Conservation (phyloP, 2,329 filamentous ascomycete species). For the Penicillium capsulatum region DNA sequence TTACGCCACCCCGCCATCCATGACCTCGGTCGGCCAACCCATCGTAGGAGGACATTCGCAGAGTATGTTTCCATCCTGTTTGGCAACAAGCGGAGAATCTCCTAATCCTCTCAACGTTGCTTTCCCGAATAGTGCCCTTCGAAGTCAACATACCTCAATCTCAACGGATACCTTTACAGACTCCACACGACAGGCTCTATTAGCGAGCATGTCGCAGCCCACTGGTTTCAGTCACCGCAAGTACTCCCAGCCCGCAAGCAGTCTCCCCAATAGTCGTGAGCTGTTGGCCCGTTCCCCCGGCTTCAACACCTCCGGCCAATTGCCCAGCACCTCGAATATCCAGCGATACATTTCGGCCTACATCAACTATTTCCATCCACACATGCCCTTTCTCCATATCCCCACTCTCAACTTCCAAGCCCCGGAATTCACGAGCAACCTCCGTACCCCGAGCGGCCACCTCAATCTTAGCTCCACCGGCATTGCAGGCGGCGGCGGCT, state of each 20-base stretch:
- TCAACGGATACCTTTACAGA: slow-evolving; percentile 65
- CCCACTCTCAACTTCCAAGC: slow-evolving; percentile 88
- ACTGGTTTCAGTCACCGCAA: slow-evolving; percentile 55
- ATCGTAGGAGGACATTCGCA: slow-evolving; percentile 61
- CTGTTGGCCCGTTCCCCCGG: slow-evolving; percentile 32
- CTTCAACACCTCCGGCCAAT: slow-evolving; percentile 46
- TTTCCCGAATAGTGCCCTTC: slow-evolving; percentile 57
- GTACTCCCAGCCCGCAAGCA: slow-evolving; percentile 56
- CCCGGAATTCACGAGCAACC: slow-evolving; percentile 58
- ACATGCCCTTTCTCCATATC: slow-evolving; percentile 90
- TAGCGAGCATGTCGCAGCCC: slow-evolving; percentile 59
- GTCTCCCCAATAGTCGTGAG: slow-evolving; percentile 43
- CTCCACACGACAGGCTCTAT: slow-evolving; percentile 59
- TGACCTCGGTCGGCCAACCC: slow-evolving; percentile 69
- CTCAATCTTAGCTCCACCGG: slow-evolving; percentile 51
- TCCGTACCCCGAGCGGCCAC: slow-evolving; percentile 54
- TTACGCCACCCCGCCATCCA: slow-evolving; percentile 72
- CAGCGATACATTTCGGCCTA: slow-evolving; percentile 89
- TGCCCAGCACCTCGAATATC: slow-evolving; percentile 79
- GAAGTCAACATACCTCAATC: slow-evolving; percentile 57
- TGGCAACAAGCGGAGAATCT: slow-evolving; percentile 43
- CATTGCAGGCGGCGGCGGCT: slow-evolving; percentile 73
- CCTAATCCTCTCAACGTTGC: slow-evolving; percentile 47
- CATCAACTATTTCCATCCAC: slow-evolving; percentile 87
- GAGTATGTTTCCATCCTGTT: slow-evolving; percentile 48